Base-by-base conservation (phyloP, 2,329 filamentous ascomycete genomes). In the Cytospora mali region DNA sequence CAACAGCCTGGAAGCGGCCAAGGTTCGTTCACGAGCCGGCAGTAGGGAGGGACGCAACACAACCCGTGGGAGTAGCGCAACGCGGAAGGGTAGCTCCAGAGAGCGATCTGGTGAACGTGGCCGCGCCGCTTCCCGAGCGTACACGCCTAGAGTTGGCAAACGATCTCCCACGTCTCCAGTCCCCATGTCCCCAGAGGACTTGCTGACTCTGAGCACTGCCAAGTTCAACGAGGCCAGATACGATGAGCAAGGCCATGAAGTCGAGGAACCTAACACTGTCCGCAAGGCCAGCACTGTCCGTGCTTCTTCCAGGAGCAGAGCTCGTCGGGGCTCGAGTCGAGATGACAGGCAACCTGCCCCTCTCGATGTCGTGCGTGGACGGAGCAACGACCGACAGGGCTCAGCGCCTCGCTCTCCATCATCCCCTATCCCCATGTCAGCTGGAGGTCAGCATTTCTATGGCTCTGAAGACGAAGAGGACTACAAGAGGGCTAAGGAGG, bases 101-200 rank as follows among this genome's bases (percentile, higher is more conserved):
- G 88, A 91, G 21, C 74, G 75, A 13, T 92, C 91, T 0, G 85
- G 89, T 67, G 89, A 90, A 49, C 87, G 91, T 62, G 91, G 90
- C 23, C 84, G 91, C 66, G 83, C 82, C 27, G 79, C 83, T 14
- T 81, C 84, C 51, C 84, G 88, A 25, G 89, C 88, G 67, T 92
- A 73, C 65, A 77, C 81, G 62, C 77, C 89, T 66, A 89, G 87
- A 71, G 86, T 90, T 21, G 85, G 88, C 14, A 96, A 97, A 76
- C 84, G 91, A 25, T 97, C 94, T 1, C 94, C 94, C 0, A 96
- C 92, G 2, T 97, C 94, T 0, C 94, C 94, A 0, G 84, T 97
- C 2, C 92, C 93, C 3, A 97, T 97, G 93, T 96, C 93, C 3
- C 93, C 93, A 0, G 92, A 97, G 69, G 93, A 97, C 70, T 73